Evolutionary conservation across 108 stramenopile genomes (phyloP).

Genomic region (Cyclotella atomus): DNA sequence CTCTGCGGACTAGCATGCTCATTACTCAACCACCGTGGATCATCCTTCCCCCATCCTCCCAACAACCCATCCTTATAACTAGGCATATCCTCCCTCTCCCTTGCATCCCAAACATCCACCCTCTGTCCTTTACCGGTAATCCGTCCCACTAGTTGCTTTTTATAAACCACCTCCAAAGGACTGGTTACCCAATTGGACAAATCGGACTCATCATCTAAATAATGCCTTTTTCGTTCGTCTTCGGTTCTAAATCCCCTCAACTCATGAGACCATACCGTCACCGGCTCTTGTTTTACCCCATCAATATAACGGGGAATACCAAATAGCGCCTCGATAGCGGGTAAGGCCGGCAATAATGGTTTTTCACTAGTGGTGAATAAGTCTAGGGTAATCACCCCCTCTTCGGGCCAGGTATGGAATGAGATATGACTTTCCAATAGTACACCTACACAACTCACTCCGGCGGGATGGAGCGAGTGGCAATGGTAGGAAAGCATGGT

Average conservation of each 20-base stretch:
- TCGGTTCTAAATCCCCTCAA: conserved; percentile 80
- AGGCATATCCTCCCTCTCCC: conserved; percentile 71
- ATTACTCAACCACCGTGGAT: conserved; percentile 75
- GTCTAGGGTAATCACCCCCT: conserved; percentile 87
- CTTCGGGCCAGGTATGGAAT: conserved; percentile 92
- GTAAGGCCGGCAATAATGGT: conserved; percentile 69
- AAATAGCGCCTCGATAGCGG: conserved; percentile 66
- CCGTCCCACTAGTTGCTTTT: conserved; percentile 52
- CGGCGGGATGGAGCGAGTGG: conserved; percentile 80
- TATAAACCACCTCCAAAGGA: conserved; percentile 61
- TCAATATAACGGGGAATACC: conserved; percentile 54
- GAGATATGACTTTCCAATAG: conserved; percentile 82
- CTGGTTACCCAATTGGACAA: conserved; percentile 55
- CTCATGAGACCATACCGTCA: conserved; percentile 78
- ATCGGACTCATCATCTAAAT: conserved; percentile 61
- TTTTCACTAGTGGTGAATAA: conserved; percentile 78
- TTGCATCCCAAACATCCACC: conserved; percentile 87
- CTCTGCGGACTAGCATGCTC: conserved; percentile 68
- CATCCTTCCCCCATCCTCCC: conserved; percentile 63
- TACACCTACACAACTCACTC: conserved; percentile 86
- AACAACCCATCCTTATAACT: conserved; percentile 66
- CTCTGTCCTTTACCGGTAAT: conserved; percentile 51
- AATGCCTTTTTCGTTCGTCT: conserved; percentile 41
- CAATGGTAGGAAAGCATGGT: conserved; percentile 89
- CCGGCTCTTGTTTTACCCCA: conserved; percentile 39